These are phyloP conservation scores for Hymenoscyphus infarciens DNA, from an alignment of 2,329 filamentous ascomycete species.

Conservation along the genomic window DNA sequence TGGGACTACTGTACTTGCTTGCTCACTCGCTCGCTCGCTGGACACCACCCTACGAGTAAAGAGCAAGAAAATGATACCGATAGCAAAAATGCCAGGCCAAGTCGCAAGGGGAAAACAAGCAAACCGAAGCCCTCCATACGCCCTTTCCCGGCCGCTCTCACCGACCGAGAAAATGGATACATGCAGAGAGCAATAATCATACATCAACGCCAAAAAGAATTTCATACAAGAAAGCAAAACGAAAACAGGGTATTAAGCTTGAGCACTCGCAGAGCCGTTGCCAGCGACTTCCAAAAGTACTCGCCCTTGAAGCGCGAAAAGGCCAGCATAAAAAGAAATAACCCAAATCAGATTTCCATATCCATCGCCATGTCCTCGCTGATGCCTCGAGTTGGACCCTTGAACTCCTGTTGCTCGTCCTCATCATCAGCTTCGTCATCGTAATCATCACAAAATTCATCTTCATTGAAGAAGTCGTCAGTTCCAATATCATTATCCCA, in stretches of 20 bases:
- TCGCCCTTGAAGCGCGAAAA: background rate
- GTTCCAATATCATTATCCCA: slow-evolving; percentile 44
- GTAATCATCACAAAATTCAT: slow-evolving; percentile 41
- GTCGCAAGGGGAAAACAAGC: background rate
- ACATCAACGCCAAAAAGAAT: slow-evolving; percentile 12
- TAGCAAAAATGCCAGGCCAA: background rate
- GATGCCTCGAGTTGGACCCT: slow-evolving; percentile 49
- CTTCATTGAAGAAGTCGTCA: slow-evolving; percentile 47
- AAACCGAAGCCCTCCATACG: background rate
- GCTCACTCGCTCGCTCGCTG: background rate
- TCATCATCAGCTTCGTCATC: slow-evolving; percentile 36
- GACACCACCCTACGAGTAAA: background rate
- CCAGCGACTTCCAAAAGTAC: slow-evolving; percentile 17
- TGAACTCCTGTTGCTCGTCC: slow-evolving; percentile 40
- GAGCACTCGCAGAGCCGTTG: slow-evolving; percentile 14
- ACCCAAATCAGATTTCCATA: slow-evolving; percentile 54
- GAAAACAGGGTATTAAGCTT: slow-evolving; percentile 18
- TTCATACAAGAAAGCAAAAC: slow-evolving; percentile 11
- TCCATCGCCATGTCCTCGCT: slow-evolving; percentile 60
- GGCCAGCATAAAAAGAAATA: slow-evolving; percentile 16
- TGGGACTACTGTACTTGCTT: background rate
- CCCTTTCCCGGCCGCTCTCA: slow-evolving; percentile 11
- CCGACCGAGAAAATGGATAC: slow-evolving; percentile 11
- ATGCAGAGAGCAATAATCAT: slow-evolving; percentile 17
- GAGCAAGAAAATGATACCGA: background rate